Evolutionary conservation across 208 protist species (phyloP).

Genomic region (Angomonas deanei): DNA sequence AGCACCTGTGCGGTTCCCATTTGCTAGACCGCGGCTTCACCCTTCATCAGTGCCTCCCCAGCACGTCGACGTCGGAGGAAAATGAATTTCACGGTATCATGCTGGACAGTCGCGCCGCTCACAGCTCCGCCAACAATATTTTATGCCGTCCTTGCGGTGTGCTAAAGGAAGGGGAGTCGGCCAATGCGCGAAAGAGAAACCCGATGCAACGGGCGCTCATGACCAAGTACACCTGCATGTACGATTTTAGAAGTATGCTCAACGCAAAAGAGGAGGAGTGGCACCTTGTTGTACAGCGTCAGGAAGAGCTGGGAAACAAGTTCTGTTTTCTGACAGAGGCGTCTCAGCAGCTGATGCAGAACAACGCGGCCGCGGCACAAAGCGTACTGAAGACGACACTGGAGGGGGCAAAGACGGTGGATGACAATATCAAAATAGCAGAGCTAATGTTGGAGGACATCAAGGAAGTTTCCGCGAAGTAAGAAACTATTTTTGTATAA

Average conservation of each 20-base stretch:
- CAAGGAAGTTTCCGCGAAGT: slow-evolving; percentile 6
- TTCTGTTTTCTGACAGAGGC: slow-evolving; percentile 53
- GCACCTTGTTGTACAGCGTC: slow-evolving; percentile 58
- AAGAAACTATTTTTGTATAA: too few relatives aligned
- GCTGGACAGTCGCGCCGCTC: slow-evolving; percentile 40
- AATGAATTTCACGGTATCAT: slow-evolving; percentile 39
- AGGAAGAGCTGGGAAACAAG: slow-evolving; percentile 35
- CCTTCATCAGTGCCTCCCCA: slow-evolving; percentile 31
- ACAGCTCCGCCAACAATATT: slow-evolving; percentile 37
- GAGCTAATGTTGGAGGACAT: slow-evolving; percentile 49
- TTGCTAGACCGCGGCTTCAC: slow-evolving; percentile 38
- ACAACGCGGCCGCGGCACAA: slow-evolving; percentile 13
- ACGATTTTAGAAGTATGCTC: slow-evolving; percentile 41
- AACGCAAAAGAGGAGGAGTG: slow-evolving; percentile 59
- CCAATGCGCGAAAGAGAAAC: background rate
- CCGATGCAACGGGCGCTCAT: background rate
- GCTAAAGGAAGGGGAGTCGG: slow-evolving; percentile 3
- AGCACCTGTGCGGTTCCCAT: slow-evolving; percentile 34
- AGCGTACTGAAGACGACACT: slow-evolving; percentile 5
- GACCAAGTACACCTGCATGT: slow-evolving; percentile 34
- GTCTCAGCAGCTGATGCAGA: slow-evolving; percentile 50
- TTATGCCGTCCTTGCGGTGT: slow-evolving; percentile 59
- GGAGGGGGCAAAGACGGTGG: too few relatives aligned
- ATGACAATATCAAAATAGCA: slow-evolving; percentile 11
- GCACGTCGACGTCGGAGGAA: slow-evolving; percentile 10